Evolutionary conservation across 2,329 filamentous ascomycete genomes (phyloP), one percentile per base, ranked within the genome.

Genomic region (Stagonosporopsis rhizophila): DNA sequence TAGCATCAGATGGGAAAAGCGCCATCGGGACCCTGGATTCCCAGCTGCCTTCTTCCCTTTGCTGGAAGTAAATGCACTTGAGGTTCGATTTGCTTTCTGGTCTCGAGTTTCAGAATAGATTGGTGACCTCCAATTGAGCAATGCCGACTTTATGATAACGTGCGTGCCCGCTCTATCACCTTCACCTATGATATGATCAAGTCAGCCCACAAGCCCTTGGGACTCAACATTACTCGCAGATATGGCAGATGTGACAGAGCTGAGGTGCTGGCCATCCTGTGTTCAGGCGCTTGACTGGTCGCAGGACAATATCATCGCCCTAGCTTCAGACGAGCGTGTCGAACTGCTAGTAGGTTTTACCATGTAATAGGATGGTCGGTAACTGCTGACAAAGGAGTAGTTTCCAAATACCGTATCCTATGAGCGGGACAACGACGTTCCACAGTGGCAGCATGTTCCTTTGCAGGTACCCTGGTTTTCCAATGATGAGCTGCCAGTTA

Each of bases 241-340:
- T 4, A 77, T 77, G 74, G 63, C 73, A 27, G 70, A 75, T 40
- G 67, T 69, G 38, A 74, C 71, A 28, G 68, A 70, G 52, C 58
- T 76, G 19, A 65, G 62, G 22, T 76, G 81, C 51, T 84, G 80
- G 74, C 83, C 85, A 2, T 81, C 81, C 3, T 81, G 79, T 56
- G 71, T 78, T 23, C 75, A 83, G 62, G 83, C 82, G 44, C 70
- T 87, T n/a, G 77, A 80, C 47, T 88, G 85, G 84, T 87, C 85
- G 6, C 71, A 77, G 35, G 84, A 87, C 62, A 82, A 83, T 41
- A 81, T 83, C 44, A 77, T 88, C 40, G 85, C 84, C 6, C 71
- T 87, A 42, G 83, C 82, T 14, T 81, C 80, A 11, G 82, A 83
- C 47, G 84, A 87, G 64, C 75, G 79, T 58, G 78, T 87, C 17